Conservation (phyloP, 805 yeast species). For the Zygosaccharomyces lentus region DNA sequence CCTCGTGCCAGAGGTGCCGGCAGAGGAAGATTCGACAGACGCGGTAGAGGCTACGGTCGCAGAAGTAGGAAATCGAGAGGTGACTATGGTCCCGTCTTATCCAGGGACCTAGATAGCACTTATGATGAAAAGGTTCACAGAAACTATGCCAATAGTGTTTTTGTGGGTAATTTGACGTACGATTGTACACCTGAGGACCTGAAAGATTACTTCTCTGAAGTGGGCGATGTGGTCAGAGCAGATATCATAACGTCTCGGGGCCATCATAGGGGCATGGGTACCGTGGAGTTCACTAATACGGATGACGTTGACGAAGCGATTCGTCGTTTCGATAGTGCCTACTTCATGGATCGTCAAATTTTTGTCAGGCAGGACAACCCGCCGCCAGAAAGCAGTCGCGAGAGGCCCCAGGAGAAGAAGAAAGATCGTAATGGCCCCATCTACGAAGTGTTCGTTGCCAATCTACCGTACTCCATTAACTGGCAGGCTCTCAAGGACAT, state of each 20-base stretch:
- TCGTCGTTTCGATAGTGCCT: slow-evolving; percentile 56
- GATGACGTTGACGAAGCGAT: slow-evolving; percentile 71
- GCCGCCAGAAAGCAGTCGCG: slow-evolving; percentile 49
- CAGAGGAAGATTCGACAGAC: slow-evolving; percentile 30
- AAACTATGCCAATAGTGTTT: slow-evolving; percentile 62
- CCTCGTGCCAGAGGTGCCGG: slow-evolving; percentile 33
- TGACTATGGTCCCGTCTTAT: slow-evolving; percentile 17
- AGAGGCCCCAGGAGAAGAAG: slow-evolving; percentile 15
- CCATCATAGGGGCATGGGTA: slow-evolving; percentile 82
- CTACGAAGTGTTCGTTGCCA: slow-evolving; percentile 69
- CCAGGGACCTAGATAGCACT: slow-evolving; percentile 20
- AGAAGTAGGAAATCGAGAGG: slow-evolving; percentile 22
- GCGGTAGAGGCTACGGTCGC: slow-evolving; percentile 31
- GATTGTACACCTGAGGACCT: slow-evolving; percentile 54
- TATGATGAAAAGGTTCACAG: slow-evolving; percentile 43
- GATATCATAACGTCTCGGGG: slow-evolving; percentile 75
- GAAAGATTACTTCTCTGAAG: slow-evolving; percentile 51
- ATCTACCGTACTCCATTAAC: slow-evolving; percentile 70
- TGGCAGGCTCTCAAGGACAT: slow-evolving; percentile 85
- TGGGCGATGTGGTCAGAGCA: slow-evolving; percentile 67
- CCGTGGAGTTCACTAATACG: slow-evolving; percentile 71
- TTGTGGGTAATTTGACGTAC: slow-evolving; percentile 68
- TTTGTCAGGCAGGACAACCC: slow-evolving; percentile 88
- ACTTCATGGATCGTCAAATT: slow-evolving; percentile 66
- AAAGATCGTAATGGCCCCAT: slow-evolving; percentile 14